A percentile compares a stretch with the other conserved stretches of the same genome.
Evolutionary conservation across 2,329 filamentous ascomycete species (phyloP).

Genomic region (Pseudogymnoascus verrucosus): DNA sequence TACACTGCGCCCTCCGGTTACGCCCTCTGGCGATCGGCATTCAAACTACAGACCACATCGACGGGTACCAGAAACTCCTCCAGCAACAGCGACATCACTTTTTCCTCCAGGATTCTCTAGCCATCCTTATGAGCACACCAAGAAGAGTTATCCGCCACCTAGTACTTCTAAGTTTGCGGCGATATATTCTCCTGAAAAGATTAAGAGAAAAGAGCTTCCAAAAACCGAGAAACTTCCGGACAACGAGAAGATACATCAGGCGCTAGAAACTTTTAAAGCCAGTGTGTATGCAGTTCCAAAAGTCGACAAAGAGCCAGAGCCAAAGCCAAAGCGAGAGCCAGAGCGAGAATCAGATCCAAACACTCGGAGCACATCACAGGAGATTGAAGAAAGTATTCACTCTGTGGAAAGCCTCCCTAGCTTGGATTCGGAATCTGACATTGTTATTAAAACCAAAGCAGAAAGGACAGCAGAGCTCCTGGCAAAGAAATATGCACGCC

Average conservation of each 20-base stretch:
- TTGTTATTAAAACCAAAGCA: not conserved
- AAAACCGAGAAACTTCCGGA: not conserved
- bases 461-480: not conserved
- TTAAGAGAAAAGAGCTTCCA: not conserved
- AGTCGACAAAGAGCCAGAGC: not conserved
- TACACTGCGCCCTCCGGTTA: not conserved
- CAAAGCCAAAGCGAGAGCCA: not conserved
- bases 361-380: not conserved
- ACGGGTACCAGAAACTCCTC: not conserved
- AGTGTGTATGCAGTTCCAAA: not conserved
- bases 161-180: not conserved
- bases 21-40: not conserved
- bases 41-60: not conserved
- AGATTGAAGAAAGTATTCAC: not conserved
- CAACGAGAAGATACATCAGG: not conserved
- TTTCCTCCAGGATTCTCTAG: not conserved
- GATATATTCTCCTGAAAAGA: not conserved
- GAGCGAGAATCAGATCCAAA: not conserved
- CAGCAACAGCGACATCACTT: not conserved
- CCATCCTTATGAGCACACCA: not conserved
- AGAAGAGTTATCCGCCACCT: not conserved
- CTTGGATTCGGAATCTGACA: not conserved
- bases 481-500: not conserved
- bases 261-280: not conserved
- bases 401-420: not conserved